Percentiles rank a stretch among this genome's conserved stretches.
Conservation (phyloP, 345 rosid species). For the Boechera stricta region DNA sequence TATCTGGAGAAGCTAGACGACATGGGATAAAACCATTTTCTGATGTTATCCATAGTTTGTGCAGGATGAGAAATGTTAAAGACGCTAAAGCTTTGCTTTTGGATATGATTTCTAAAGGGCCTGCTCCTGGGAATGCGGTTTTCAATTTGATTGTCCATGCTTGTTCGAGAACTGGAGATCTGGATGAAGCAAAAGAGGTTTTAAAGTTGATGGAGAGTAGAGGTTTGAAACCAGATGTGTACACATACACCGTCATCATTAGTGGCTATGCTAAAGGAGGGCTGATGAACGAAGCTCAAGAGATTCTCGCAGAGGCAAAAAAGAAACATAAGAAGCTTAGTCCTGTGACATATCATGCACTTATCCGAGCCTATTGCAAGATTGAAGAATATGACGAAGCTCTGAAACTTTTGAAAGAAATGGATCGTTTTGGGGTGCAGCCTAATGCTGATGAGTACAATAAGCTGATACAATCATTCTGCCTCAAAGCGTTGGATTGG, state of each 20-base stretch:
- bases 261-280: conserved; percentile 81
- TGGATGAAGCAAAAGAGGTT: conserved; percentile 61
- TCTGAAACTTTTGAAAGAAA: conserved; percentile 66
- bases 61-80: conserved; percentile 63
- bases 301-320: conserved; percentile 68
- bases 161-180: conserved; percentile 64
- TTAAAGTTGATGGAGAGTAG: conserved; percentile 71
- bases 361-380: conserved; percentile 83
- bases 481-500: conserved; percentile 84
- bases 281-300: conserved; percentile 69
- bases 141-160: conserved; percentile 66
- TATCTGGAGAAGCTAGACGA: conserved; percentile 56
- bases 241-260: conserved; percentile 74
- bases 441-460: conserved; percentile 75
- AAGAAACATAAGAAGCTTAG: conserved; percentile 68
- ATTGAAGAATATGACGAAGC: conserved; percentile 77
- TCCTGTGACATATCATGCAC: conserved; percentile 75
- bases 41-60: conserved; percentile 67
- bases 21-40: conserved; percentile 74
- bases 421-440: conserved; percentile 66
- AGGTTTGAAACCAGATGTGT: conserved; percentile 85
- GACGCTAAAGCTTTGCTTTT: conserved; percentile 62
- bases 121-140: conserved; percentile 82
- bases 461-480: conserved; percentile 79
- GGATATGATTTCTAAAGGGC: conserved; percentile 77